Evolutionary conservation across 257 asterid species (phyloP), one percentile per base, ranked within the genome.

Genomic region (Plantago elongata): DNA sequence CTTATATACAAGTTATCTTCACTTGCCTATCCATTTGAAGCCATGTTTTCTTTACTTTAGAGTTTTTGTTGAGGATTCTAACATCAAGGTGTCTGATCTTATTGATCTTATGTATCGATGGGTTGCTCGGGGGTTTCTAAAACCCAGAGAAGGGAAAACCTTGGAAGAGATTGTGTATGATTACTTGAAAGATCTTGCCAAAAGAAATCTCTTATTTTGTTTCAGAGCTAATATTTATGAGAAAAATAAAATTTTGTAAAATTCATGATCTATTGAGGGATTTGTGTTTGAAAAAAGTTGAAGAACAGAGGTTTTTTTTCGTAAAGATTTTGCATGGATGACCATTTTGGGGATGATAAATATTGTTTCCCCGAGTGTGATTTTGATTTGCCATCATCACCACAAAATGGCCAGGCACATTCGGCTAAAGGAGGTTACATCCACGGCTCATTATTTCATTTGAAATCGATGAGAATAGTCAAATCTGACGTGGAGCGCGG

Each of bases 21-120:
- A 40, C 11, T 38, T 57, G 62, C 62, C 62, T 4, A 7, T 57
- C 14, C 49, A 57, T 37, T 15, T 56, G 7, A 56, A 56, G 17
- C 45, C 46, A 2, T 30, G 46, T 13, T 56, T 56, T 46, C n/a
- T 46, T 46, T 46, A 11, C 51, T 56, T 12, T 11, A 17, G 18
- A 11, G 61, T 10, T 13, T 12, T 27, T 11, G 8, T 7, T 1
- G 30, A 42, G 30, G 27, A 13, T 15, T 57, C 47, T 34, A 34
- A 34, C 38, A 34, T 34, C 38, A 34, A 34, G 3, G 38, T 34
- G 38, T 57, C 62, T 7, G 12, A 9, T 1, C 46, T 57, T 11
- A 9, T 57, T n/a, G n/a, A n/a, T n/a, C n/a, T n/a, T n/a, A n/a
- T n/a, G 1, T 29, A 38, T 11, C n/a, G 34, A 40, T 57, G 46